Percentiles rank a stretch among this genome's conserved stretches.
Evolutionary conservation across 768 basidiomycete genomes (phyloP).

Genomic region (Ephemerocybe angulata): DNA sequence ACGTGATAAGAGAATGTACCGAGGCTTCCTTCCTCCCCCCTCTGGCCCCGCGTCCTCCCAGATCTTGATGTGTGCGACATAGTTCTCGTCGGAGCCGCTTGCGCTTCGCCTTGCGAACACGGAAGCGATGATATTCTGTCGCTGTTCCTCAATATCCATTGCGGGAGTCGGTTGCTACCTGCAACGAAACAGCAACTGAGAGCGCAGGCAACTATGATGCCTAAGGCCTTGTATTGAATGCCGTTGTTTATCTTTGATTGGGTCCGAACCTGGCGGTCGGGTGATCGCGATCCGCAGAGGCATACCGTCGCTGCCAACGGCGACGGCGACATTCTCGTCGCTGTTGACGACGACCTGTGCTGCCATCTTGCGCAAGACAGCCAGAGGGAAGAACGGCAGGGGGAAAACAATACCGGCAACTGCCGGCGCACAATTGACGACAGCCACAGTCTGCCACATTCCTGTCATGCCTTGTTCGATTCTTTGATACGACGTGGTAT

Average conservation of each 20-base stretch:
- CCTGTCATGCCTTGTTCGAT: constrained; percentile 24
- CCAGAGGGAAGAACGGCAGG: not conserved
- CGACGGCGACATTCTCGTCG: not conserved
- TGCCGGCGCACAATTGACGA: constrained; percentile 18
- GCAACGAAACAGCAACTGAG: too few relatives aligned
- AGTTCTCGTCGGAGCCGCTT: constrained; percentile 67
- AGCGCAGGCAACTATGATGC: constrained; percentile 7
- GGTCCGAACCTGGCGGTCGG: not conserved
- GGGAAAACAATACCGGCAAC: constrained; percentile 37
- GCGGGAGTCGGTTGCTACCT: too few relatives aligned
- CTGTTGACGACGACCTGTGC: not conserved
- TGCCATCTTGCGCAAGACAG: constrained; percentile 9
- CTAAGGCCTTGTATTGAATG: constrained; percentile 1
- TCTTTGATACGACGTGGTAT: constrained; percentile 13
- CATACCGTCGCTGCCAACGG: not conserved
- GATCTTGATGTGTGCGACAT: constrained; percentile 88
- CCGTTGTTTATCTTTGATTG: constrained; percentile 1
- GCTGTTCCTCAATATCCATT: constrained; percentile 43
- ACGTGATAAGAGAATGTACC: constrained; percentile 91
- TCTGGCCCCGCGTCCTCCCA: constrained; percentile 81
- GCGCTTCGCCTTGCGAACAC: constrained; percentile 76
- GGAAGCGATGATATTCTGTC: constrained; percentile 73
- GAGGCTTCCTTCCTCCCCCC: constrained; percentile 71
- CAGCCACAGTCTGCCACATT: constrained; percentile 15
- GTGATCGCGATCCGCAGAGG: not conserved